phyloP scores from a whole-genome alignment of 768 basidiomycete genomes.

The Amanita muscaria region DNA sequence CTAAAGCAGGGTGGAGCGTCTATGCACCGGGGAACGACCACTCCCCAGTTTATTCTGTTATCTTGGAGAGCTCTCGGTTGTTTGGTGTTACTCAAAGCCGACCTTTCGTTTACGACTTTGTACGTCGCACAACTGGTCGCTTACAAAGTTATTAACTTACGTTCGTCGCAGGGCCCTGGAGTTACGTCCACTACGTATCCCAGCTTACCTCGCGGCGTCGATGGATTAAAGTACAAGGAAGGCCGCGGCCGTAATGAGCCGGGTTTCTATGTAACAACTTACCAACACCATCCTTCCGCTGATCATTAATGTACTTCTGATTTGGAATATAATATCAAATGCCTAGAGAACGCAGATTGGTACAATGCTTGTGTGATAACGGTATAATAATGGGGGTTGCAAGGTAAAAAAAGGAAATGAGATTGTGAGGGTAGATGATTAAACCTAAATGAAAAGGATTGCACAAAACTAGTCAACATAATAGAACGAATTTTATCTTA shows the following conservation, averaged over 20 bases:
- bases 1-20: conserved; percentile 62
- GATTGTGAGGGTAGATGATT: conserved; percentile 13
- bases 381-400: conserved; percentile 2
- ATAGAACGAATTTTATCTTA: conserved; percentile 4
- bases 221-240: conserved; percentile 24
- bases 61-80: conserved; percentile 69
- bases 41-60: conserved; percentile 69
- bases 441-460: conserved; percentile 12
- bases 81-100: conserved; percentile 74
- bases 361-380: conserved; percentile 5
- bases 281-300: neutral
- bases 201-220: conserved; percentile 23
- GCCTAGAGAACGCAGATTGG: neutral
- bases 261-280: conserved; percentile 8
- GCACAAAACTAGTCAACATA: conserved; percentile 13
- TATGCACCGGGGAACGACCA: conserved; percentile 73
- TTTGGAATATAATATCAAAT: neutral
- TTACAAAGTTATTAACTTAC: conserved; percentile 1
- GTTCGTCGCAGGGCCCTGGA: conserved; percentile 40
- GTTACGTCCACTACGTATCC: conserved; percentile 49
- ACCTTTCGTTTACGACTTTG: conserved; percentile 74
- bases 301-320: neutral
- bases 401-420: conserved; percentile 6
- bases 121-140: conserved; percentile 24
- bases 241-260: conserved; percentile 9